Evolutionary conservation across 1,284 basidiomycete genomes (phyloP).

Genomic region (Fomitopsis pinicola): DNA sequence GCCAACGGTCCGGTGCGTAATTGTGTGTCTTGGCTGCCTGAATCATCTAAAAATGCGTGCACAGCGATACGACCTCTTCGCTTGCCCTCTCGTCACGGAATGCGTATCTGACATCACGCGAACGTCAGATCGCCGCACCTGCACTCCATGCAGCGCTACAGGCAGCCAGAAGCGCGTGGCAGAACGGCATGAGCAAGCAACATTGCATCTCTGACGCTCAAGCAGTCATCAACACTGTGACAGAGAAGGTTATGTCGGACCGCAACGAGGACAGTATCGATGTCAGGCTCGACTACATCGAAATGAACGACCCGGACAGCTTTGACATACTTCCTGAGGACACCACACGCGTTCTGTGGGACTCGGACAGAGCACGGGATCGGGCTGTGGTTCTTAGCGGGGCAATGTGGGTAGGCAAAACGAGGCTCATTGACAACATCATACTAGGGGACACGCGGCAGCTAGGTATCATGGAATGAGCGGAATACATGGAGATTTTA

Average conservation of each 20-base stretch:
- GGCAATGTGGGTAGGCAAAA: constrained; percentile 84
- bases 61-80: constrained; percentile 43
- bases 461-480: constrained; percentile 19
- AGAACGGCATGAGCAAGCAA: constrained; percentile 43
- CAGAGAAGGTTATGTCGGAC: constrained; percentile 15
- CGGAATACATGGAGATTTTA: neutral
- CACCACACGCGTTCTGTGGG: constrained; percentile 23
- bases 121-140: constrained; percentile 64
- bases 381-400: constrained; percentile 79
- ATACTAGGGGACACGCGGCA: constrained; percentile 55
- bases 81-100: constrained; percentile 93
- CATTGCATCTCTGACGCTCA: constrained; percentile 47
- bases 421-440: constrained; percentile 92
- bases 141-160: constrained; percentile 70
- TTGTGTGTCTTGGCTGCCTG: neutral
- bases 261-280: constrained; percentile 37
- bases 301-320: constrained; percentile 80
- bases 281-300: constrained; percentile 80
- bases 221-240: constrained; percentile 33
- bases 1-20: constrained; percentile 64
- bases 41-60: neutral
- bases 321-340: constrained; percentile 57
- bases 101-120: constrained; percentile 69
- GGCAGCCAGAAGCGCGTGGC: constrained; percentile 54
- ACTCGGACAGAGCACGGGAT: constrained; percentile 13